Evolutionary conservation across 306 rosid genomes (phyloP), one percentile per base, ranked within the genome.

Genomic region (Prunus mongolica): DNA sequence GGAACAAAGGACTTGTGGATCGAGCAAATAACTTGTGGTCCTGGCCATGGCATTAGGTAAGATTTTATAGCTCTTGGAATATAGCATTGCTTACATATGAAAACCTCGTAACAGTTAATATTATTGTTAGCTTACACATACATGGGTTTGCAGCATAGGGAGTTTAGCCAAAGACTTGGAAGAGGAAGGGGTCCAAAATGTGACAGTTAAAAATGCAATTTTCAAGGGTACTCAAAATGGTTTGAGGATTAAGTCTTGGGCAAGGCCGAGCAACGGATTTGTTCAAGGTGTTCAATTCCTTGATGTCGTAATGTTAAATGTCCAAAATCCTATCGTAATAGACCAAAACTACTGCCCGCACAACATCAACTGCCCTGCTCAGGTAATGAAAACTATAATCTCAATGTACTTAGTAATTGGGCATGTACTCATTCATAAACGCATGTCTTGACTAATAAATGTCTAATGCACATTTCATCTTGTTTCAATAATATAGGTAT

Each of bases 1-100:
- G 78, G 82, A 38, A 72, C 78, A 19, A 68, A 65, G n/a, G 51
- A 72, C 62, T 47, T 79, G 50, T 79, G 82, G 82, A 79, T 79
- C 3, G 82, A 79, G 38, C 62, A 41, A 51, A 72, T 72, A 50
- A n/a, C 22, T 1, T 79, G 82, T 60, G 78, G 82, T 47, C 78
- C 82, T 46, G 78, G 78, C 51, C 78, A 79, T 10, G 78, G 78
- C 67, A 65, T 79, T 25, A 63, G 77, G 81, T 78, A 6, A 8
- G 61, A 9, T 30, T 64, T 64, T 16, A 47, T 47, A 47, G 16
- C 16, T 47, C 52, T 47, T 38, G 12, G 30, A 28, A 5, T 32
- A 32, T 34, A 1, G 44, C 8, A 6, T 38, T 38, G 44, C 44
- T 38, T 38, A 0, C 9, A 38, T 6, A 38, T 6, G 44, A 38